Evolutionary conservation across 306 rosid genomes (phyloP), one percentile per base, ranked within the genome.

Genomic region (Quercus mongolica): DNA sequence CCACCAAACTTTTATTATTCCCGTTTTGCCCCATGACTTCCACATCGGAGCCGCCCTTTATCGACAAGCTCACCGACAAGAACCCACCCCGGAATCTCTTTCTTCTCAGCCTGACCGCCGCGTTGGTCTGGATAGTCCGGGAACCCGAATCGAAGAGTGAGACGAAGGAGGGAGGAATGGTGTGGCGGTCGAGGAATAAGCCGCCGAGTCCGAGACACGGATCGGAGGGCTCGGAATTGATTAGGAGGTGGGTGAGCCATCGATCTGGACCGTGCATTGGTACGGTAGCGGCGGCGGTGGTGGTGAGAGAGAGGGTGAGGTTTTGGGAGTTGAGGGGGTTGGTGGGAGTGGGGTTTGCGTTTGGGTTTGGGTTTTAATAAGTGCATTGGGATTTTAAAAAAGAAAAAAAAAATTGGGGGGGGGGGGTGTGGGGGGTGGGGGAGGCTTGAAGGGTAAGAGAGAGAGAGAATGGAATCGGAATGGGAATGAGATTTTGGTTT

Each of bases 61-160:
- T 69, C 20, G 98, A 92, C 78, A 95, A 84, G 85, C 96, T 91
- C 80, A 91, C 87, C 10, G 97, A 95, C 71, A 87, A 81, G 74
- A 95, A 91, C 31, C 58, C 71, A 5, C 85, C 84, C 7, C 84
- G 58, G 3, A 76, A 18, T 56, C 82, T 69, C 59, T 21, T 70
- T 61, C 80, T 59, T 54, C 69, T 70, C 49, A 74, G 67, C 78
- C 76, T 76, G 58, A 81, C 35, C 44, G 80, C 77, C 80, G 54
- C 15, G 14, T 49, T 49, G 15, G 19, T 85, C 9, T 68, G 67
- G 71, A 61, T 58, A 59, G 54, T 31, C 88, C 80, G 58, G 17
- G 71, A 76, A 3, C 18, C 56, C 35, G 81, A 64, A 72, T 80
- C 82, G 26, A 75, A 77, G 4, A 79, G 70, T 26, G 93, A 78